Evolutionary conservation across 1,284 basidiomycete species (phyloP).

Genomic region (Ustilago xerochloae): DNA sequence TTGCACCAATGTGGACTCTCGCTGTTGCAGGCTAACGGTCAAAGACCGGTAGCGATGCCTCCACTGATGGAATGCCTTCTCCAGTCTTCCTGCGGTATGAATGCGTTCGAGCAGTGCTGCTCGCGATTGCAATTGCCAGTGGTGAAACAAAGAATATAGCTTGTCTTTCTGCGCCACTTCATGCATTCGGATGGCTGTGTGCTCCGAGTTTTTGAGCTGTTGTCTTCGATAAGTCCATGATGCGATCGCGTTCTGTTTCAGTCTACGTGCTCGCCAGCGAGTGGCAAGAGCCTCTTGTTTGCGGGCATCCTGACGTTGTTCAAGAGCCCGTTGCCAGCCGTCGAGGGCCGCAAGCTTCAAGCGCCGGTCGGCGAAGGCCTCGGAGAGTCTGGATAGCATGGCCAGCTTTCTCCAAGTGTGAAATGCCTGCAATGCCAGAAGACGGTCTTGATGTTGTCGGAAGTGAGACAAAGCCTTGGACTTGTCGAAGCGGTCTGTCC

Average conservation of each 20-base stretch:
- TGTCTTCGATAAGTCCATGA: constrained; percentile 10
- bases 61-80: constrained; percentile 27
- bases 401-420: constrained; percentile 28
- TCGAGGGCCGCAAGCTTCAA: constrained; percentile 33
- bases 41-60: constrained; percentile 20
- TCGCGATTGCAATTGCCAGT: constrained; percentile 29
- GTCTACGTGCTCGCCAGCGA: constrained; percentile 37
- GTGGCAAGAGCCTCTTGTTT: constrained; percentile 41
- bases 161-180: not conserved
- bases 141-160: not conserved
- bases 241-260: constrained; percentile 19
- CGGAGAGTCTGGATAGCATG: constrained; percentile 34
- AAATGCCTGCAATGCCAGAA: constrained; percentile 8
- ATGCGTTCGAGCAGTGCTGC: constrained; percentile 23
- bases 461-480: constrained; percentile 13
- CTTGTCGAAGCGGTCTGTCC: constrained; percentile 19
- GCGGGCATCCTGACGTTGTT: constrained; percentile 3
- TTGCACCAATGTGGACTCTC: constrained; percentile 20
- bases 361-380: constrained; percentile 36
- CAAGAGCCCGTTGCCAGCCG: constrained; percentile 21
- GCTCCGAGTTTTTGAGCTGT: constrained; percentile 1
- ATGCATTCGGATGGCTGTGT: constrained; percentile 4
- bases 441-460: constrained; percentile 18
- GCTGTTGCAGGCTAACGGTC: constrained; percentile 26
- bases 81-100: not conserved